A percentile compares a stretch with the other conserved stretches of the same genome.
Conservation (phyloP, 1,284 basidiomycete species). For the Tilletia caries region DNA sequence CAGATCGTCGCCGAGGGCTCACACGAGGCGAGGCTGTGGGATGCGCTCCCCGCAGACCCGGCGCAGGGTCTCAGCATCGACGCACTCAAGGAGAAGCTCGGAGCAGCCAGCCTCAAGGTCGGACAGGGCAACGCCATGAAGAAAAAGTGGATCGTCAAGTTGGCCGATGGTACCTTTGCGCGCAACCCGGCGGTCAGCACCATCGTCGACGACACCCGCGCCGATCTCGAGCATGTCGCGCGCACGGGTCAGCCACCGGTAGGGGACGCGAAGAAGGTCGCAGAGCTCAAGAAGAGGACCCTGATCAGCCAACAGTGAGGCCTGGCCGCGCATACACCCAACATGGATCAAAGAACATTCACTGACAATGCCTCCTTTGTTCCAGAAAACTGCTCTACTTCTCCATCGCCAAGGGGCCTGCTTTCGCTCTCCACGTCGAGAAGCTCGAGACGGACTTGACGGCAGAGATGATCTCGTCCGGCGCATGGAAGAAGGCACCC, state of each 20-base stretch:
- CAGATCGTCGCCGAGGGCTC: conserved; percentile 31
- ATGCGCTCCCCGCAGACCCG: conserved; percentile 37
- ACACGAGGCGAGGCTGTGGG: conserved; percentile 48
- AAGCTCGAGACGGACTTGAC: conserved; percentile 98
- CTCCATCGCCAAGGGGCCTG: conserved; percentile 75
- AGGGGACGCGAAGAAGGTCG: conserved; percentile 40
- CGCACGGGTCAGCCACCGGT: conserved; percentile 58
- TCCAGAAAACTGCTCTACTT: conserved; percentile 93
- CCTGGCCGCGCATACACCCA: too few species aligned
- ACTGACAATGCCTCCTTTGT: neutral
- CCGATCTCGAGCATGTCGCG: conserved; percentile 72
- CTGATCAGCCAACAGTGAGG: conserved; percentile 57
- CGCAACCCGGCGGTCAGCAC: conserved; percentile 59
- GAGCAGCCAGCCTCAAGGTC: conserved; percentile 50
- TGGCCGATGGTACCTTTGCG: conserved; percentile 78
- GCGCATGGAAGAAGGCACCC: conserved; percentile 44
- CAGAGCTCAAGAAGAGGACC: conserved; percentile 80
- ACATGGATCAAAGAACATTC: neutral
- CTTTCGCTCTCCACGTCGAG: conserved; percentile 86
- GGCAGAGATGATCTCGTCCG: conserved; percentile 82
- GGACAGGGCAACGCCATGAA: conserved; percentile 96
- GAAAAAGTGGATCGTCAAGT: conserved; percentile 92
- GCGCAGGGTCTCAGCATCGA: conserved; percentile 37
- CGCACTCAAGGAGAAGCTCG: conserved; percentile 42
- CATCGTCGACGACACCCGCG: conserved; percentile 55